Evolutionary conservation across 2,329 filamentous ascomycete species (phyloP).

Genomic region (Sphaerulina vaccinii): DNA sequence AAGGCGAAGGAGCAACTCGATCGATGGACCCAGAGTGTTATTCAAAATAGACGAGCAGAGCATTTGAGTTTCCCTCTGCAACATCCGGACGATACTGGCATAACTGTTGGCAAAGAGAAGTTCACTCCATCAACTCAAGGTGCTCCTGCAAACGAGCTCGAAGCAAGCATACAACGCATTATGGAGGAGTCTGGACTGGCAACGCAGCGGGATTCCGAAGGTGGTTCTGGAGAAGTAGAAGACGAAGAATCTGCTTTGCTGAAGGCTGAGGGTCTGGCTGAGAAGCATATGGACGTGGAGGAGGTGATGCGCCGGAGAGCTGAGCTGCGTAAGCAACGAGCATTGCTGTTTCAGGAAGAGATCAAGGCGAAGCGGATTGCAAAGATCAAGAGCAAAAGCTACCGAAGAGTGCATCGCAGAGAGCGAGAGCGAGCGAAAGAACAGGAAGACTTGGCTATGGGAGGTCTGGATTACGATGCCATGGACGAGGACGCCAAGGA

Average conservation of each 20-base stretch:
- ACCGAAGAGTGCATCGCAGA: slow-evolving; percentile 86
- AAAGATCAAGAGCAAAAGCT: slow-evolving; percentile 98
- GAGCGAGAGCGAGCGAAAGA: slow-evolving; percentile 62
- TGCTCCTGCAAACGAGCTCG: slow-evolving; percentile 74
- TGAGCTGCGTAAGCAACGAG: slow-evolving; percentile 75
- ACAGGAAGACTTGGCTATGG: slow-evolving; percentile 55
- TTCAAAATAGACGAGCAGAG: slow-evolving; percentile 87
- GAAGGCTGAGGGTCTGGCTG: slow-evolving; percentile 67
- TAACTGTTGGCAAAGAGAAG: slow-evolving; percentile 60
- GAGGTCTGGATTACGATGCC: slow-evolving; percentile 59
- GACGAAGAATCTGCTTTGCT: slow-evolving; percentile 62
- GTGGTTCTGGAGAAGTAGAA: slow-evolving; percentile 53
- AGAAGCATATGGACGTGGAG: slow-evolving; percentile 69
- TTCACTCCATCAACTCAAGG: slow-evolving; percentile 59
- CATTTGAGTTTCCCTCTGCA: slow-evolving; percentile 84
- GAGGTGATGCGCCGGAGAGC: slow-evolving; percentile 71
- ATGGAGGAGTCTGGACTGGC: slow-evolving; percentile 82
- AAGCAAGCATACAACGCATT: slow-evolving; percentile 81
- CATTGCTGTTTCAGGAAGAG: slow-evolving; percentile 84
- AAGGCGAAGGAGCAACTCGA: slow-evolving; percentile 89
- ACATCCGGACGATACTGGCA: slow-evolving; percentile 62
- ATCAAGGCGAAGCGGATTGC: slow-evolving; percentile 88
- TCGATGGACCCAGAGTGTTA: slow-evolving; percentile 92
- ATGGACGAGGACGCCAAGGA: slow-evolving; percentile 63
- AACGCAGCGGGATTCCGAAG: slow-evolving; percentile 43